Conservation (phyloP, 495 filamentous ascomycete genomes). For the Aspergillus taichungensis region DNA sequence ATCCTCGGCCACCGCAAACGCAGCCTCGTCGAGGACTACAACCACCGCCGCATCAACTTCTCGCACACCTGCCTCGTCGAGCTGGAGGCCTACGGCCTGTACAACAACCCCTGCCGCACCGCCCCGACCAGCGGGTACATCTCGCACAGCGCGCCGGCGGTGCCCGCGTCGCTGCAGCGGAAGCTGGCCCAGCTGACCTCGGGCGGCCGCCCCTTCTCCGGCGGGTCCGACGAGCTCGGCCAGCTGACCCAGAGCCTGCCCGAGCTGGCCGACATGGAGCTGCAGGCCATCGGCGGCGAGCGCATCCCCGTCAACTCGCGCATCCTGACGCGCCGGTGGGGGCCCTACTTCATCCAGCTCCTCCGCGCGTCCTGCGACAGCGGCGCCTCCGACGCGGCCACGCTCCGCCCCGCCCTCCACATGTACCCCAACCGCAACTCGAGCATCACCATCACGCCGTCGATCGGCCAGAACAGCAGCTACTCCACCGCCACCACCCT, state of each 20-base stretch:
- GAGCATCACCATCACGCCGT: conserved; percentile 76
- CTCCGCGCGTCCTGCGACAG: conserved; percentile 61
- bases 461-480: conserved; percentile 48
- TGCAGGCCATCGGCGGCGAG: conserved; percentile 82
- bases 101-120: conserved; percentile 81
- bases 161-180: conserved; percentile 46
- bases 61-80: conserved; percentile 93
- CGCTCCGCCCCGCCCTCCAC: conserved; percentile 38
- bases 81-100: conserved; percentile 91
- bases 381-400: conserved; percentile 40
- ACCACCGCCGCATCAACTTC: conserved; percentile 96
- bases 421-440: conserved; percentile 57
- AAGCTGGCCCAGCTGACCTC: conserved; percentile 55
- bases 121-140: conserved; percentile 68
- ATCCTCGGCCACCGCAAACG: conserved; percentile 88
- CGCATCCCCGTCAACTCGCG: conserved; percentile 89
- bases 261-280: conserved; percentile 95
- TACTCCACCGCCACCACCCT: conserved; percentile 53
- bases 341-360: conserved; percentile 87
- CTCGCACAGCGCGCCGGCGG: conserved; percentile 65
- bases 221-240: conserved; percentile 77
- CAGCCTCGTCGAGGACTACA: conserved; percentile 95
- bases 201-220: conserved; percentile 58
- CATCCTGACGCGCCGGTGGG: conserved; percentile 81
- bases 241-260: conserved; percentile 64